phyloP scores from a whole-genome alignment of 495 filamentous ascomycete genomes.

The Xylaria acuta region DNA sequence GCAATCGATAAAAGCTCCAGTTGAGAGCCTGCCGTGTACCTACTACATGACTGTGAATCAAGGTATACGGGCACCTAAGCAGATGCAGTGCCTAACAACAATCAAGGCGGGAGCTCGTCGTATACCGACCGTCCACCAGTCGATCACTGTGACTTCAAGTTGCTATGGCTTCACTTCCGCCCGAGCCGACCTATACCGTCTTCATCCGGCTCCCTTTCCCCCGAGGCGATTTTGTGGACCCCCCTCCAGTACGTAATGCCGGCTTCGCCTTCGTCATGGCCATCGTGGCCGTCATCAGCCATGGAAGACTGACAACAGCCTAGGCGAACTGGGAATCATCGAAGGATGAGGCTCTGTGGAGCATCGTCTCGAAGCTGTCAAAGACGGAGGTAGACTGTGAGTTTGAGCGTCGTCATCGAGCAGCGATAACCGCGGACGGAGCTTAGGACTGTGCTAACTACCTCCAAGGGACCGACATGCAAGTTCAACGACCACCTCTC shows the following conservation, averaged over 20 bases:
- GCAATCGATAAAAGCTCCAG: slow-evolving; percentile 31
- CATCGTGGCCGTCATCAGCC: not conserved
- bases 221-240: slow-evolving; percentile 87
- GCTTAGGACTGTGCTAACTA: slow-evolving; percentile 20
- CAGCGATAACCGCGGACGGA: not conserved
- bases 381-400: slow-evolving; percentile 84
- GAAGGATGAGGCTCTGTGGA: slow-evolving; percentile 92
- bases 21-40: not conserved
- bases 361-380: slow-evolving; percentile 79
- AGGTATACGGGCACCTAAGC: not conserved
- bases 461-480: slow-evolving; percentile 79
- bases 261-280: not conserved
- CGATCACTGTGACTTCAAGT: not conserved
- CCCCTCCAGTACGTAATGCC: slow-evolving; percentile 69
- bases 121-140: slow-evolving; percentile 5
- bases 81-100: not conserved
- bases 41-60: not conserved
- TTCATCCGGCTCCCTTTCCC: slow-evolving; percentile 89
- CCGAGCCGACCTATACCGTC: slow-evolving; percentile 68
- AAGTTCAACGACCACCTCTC: slow-evolving; percentile 28
- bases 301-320: slow-evolving; percentile 16
- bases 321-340: slow-evolving; percentile 66
- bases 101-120: slow-evolving; percentile 1
- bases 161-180: slow-evolving; percentile 36
- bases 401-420: slow-evolving; percentile 33